Base-by-base conservation (phyloP, 2,329 filamentous ascomycete species). In the Colletotrichum cordylinicola region DNA sequence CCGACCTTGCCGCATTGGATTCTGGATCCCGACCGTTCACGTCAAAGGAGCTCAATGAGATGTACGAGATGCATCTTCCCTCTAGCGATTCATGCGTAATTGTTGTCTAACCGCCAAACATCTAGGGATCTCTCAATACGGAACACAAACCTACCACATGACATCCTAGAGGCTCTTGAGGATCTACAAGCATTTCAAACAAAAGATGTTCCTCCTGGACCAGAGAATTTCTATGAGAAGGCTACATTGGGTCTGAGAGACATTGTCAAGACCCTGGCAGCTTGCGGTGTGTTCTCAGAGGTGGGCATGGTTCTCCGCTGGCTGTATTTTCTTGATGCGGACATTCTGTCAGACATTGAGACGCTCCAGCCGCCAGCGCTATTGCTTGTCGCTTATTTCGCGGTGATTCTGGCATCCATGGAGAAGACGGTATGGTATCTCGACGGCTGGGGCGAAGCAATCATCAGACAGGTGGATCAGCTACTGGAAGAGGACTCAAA, bases 151-250 rank as follows among this genome's bases (percentile, higher is more conserved):
- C n/a, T 52, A 21, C 43, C 43, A 8, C 18, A 0, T 13, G 43
- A 52, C 2, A 52, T 52, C 2, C 3, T 52, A 7, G 43, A 52
- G 3, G 10, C 43, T 52, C 43, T 21, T 21, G 10, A 13, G n/a
- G 43, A 52, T 52, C n/a, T 52, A 2, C 43, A 52, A 52, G 43
- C 43, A 21, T 52, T 21, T 21, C 43, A 21, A 21, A 13, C n/a
- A 13, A 52, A 21, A 1, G 0, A 52, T 0, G 10, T 0, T 52
- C 1, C n/a, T 8, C 10, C 3, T 13, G 2, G n/a, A 12, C n/a
- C 0, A 52, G 4, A 7, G 0, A 21, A 2, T 21, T 3, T 4
- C n/a, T 52, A 52, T 21, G n/a, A 52, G 43, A 21, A 52, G 12
- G 43, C 43, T 21, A 52, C n/a, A 52, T 52, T 21, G n/a, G 43